Percentiles rank a stretch among this genome's conserved stretches.
Conservation (phyloP, 2,329 filamentous ascomycete genomes). For the Alternaria triticina region DNA sequence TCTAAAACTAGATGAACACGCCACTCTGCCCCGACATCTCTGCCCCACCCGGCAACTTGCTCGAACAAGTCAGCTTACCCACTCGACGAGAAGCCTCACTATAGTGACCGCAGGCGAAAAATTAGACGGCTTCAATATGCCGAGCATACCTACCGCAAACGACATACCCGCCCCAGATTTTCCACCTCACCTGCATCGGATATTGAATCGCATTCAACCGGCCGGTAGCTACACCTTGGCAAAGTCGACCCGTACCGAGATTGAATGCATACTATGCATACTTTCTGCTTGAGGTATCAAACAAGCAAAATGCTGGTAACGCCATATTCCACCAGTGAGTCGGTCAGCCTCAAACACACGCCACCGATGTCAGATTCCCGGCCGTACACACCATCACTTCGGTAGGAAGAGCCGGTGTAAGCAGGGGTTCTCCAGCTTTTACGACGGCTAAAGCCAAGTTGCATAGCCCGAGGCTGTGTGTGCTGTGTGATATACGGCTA, state of each 20-base stretch:
- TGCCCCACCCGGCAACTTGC: background rate
- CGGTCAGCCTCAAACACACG: constrained; percentile 10
- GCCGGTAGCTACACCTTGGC: constrained; percentile 12
- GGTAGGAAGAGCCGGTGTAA: background rate
- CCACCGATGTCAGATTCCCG: constrained; percentile 1
- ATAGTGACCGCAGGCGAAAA: background rate
- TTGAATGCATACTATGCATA: background rate
- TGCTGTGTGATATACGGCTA: background rate
- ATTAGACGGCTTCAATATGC: background rate
- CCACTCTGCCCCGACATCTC: background rate
- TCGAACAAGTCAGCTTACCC: background rate
- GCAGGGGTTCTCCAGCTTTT: constrained; percentile 8
- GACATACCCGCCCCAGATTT: constrained; percentile 12
- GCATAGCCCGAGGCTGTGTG: background rate
- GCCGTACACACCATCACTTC: background rate
- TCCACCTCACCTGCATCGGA: constrained; percentile 17
- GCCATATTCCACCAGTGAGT: constrained; percentile 18
- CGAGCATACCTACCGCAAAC: constrained; percentile 1
- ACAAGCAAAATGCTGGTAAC: background rate
- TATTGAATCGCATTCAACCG: constrained; percentile 39
- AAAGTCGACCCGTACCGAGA: background rate
- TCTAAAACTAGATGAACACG: background rate
- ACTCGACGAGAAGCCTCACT: background rate
- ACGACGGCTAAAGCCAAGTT: constrained; percentile 3
- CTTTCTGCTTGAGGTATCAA: background rate